Evolutionary conservation across 2,329 filamentous ascomycete species (phyloP), one percentile per base, ranked within the genome.

Genomic region (Epichloe coenophiala): DNA sequence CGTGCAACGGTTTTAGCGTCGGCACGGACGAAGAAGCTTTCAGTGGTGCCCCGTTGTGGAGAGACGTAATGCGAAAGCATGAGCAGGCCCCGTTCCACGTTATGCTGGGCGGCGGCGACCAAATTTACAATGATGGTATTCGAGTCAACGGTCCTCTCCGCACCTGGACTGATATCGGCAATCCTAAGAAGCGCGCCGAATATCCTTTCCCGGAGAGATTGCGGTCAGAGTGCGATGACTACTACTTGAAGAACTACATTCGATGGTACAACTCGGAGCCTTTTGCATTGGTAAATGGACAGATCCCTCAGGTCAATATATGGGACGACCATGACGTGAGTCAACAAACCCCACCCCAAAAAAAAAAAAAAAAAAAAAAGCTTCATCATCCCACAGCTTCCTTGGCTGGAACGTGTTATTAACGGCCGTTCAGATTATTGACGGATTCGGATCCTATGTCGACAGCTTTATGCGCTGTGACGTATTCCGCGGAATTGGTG

Each of bases 41-140:
- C 72, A 91, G 86, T 61, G 93, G 93, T 0, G 85, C 88, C n/a
- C 88, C 88, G 4, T 71, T 98, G 51, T 98, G 93, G 93, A 88
- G 93, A 60, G 91, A 98, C 63, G 90, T 97, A 9, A 67, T 90
- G 57, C 86, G 94, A 58, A 82, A 73, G 52, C 93, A 98, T 63
- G 78, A 82, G 52, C 81, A 80, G 53, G 73, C 76, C 6, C 93
- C 93, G 12, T 95, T 96, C 65, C 93, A 98, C 67, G 89, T 96
- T 56, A 97, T 98, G 69, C 78, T 96, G 55, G 91, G 91, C 48
- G 91, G 91, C 51, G 91, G 91, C 53, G 91, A 97, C 62, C 91
- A 96, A 67, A 87, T 98, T 55, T 97, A 97, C 71, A 97, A 95
- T 61, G 93, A 98, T 65, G 83, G 86, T 23, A 88, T 97, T 56